Evolutionary conservation across 2,329 filamentous ascomycete species (phyloP).

Genomic region (Pseudopyricularia cyperi): DNA sequence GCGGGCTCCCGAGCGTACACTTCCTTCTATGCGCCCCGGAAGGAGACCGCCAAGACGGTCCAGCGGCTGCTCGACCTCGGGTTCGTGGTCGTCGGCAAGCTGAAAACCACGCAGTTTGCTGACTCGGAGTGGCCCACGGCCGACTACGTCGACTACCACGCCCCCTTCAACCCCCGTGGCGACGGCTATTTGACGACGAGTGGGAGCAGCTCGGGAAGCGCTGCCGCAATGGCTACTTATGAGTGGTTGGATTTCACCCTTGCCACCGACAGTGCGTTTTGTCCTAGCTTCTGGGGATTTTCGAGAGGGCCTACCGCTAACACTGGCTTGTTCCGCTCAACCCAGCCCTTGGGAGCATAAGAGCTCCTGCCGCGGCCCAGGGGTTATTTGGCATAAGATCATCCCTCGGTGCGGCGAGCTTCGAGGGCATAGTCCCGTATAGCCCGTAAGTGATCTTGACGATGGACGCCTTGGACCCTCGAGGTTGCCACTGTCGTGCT

Average conservation of each 20-base stretch:
- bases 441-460: conserved; percentile 16
- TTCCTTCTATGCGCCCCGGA: conserved; percentile 33
- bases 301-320: no score
- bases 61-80: conserved; percentile 45
- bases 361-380: conserved; percentile 15
- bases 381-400: conserved; percentile 17
- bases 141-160: conserved; percentile 25
- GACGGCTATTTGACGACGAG: conserved; percentile 24
- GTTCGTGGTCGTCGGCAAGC: conserved; percentile 33
- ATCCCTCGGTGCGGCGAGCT: conserved; percentile 32
- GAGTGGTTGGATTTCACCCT: conserved; percentile 19
- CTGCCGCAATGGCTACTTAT: conserved; percentile 17
- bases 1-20: conserved; percentile 45
- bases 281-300: no score
- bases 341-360: conserved; percentile 11
- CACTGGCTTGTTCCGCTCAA: no score
- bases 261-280: conserved; percentile 13
- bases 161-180: conserved; percentile 29
- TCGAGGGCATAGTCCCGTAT: conserved; percentile 32
- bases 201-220: conserved; percentile 22
- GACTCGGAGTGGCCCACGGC: conserved; percentile 26
- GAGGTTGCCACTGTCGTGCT: no score
- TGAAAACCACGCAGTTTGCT: conserved; percentile 32
- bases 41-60: conserved; percentile 33
- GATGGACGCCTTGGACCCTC: no score